These are phyloP conservation scores for Sphenostylis stenocarpa DNA, from an alignment of 306 rosid genomes.

Conservation along the genomic window DNA sequence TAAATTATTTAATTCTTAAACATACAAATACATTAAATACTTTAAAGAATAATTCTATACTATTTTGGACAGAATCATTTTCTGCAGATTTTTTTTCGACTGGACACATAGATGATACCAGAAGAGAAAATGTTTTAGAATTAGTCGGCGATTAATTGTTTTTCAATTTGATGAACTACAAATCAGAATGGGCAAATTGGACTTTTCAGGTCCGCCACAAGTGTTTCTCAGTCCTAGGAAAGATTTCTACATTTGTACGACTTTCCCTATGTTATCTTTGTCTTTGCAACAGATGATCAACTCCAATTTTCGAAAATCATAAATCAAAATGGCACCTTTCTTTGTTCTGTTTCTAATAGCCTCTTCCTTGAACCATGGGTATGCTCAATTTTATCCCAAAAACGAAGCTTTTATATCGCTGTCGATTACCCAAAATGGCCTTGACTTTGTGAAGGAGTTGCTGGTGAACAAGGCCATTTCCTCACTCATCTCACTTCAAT, in stretches of 20 bases:
- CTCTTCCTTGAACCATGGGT: constrained; percentile 37
- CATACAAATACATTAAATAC: too few species aligned
- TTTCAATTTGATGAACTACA: neutral
- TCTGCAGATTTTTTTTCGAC: too few species aligned
- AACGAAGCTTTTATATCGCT: constrained; percentile 61
- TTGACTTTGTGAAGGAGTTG: constrained; percentile 72
- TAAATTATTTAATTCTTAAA: too few species aligned
- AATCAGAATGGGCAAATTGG: neutral
- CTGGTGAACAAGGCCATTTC: constrained; percentile 63
- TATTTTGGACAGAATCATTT: neutral
- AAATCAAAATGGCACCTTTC: constrained; percentile 50
- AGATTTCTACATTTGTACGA: neutral
- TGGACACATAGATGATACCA: too few species aligned
- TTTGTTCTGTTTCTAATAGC: constrained; percentile 47
- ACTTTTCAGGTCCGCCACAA: neutral
- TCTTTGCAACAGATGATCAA: neutral
- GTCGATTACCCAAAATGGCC: constrained; percentile 67
- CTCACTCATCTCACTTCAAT: constrained; percentile 61
- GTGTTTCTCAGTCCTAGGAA: neutral
- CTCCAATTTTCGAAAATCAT: constrained; percentile 22
- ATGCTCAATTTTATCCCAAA: constrained; percentile 45
- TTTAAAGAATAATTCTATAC: too few species aligned
- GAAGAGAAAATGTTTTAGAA: neutral
- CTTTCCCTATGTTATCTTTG: neutral
- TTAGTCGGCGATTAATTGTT: neutral